Base-by-base conservation (phyloP, 2,329 filamentous ascomycete genomes). In the Exophiala mesophila region DNA sequence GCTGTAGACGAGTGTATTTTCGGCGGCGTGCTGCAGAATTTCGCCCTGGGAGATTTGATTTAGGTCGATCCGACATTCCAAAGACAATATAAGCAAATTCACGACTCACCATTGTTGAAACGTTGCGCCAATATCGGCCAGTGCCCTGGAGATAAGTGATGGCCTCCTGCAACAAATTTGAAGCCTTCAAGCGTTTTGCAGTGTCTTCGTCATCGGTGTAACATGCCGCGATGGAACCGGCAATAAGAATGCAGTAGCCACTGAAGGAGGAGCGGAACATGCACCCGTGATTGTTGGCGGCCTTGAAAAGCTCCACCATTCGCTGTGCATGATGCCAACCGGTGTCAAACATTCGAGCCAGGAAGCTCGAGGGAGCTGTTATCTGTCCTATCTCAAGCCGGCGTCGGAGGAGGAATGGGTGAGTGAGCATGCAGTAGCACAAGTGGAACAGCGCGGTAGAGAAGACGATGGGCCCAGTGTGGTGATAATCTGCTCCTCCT, bases 191-290 rank as follows among this genome's bases (percentile, higher is more conserved):
- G n/a, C 36, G 20, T 15, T 16, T 16, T 12, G 13, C 20, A 7
- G 24, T 13, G 3, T 21, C 24, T 3, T 19, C 17, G 28, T 37
- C 8, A n/a, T 37, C 2, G n/a, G 34, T 17, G 13, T 36, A 21
- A 15, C 39, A 26, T 12, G 33, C 16, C 4, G 42, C 42, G 16
- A 41, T 41, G 3, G 36, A 29, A 5, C 55, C 58, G 3, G 56
- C 57, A n/a, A 63, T 44, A 10, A 55, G 56, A n/a, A 59, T 53
- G 20, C 58, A 61, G 36, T 64, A 64, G 2, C 60, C 54, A 34
- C 57, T 59, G 39, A 63, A 63, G 0, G 60, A 62, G 2, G 59
- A 59, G 32, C 57, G 51, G 6, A 56, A 33, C 3, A 45, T 40
- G 28, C 50, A 58, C 1, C 56, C 55, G 5, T 28, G 39, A 29